Percentiles rank a stretch among this genome's conserved stretches.
Conservation (phyloP, 208 protist species). For the Angomonas deanei region DNA sequence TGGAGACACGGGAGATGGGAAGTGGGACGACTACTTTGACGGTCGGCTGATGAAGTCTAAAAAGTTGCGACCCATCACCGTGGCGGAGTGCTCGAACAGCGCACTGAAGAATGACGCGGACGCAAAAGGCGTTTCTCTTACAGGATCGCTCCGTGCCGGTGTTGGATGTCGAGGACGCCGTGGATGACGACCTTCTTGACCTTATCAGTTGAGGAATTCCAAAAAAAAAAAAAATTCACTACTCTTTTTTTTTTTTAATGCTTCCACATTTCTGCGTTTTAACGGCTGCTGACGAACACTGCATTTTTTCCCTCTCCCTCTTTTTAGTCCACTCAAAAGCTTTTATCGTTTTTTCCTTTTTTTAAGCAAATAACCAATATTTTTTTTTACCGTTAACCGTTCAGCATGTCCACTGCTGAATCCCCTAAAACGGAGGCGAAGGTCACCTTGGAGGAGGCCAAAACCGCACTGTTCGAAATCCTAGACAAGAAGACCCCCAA, state of each 20-base stretch:
- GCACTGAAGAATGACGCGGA: slow-evolving; percentile 17
- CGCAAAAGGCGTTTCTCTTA: slow-evolving; percentile 23
- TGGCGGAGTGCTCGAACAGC: slow-evolving; percentile 28
- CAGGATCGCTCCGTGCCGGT: slow-evolving; percentile 16
- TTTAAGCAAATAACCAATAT: slow-evolving; percentile 1
- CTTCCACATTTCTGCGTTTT: neutral
- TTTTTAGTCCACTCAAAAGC: slow-evolving; percentile 1
- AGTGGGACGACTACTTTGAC: slow-evolving; percentile 26
- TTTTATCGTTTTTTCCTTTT: slow-evolving; percentile 8
- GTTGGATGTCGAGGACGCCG: slow-evolving; percentile 11
- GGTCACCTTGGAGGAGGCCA: slow-evolving; percentile 21
- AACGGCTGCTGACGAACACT: neutral
- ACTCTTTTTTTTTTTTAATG: neutral
- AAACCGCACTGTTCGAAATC: slow-evolving; percentile 12
- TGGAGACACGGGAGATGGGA: slow-evolving; percentile 24
- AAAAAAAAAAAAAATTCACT: neutral
- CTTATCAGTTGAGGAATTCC: neutral
- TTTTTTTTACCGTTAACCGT: slow-evolving; percentile 11
- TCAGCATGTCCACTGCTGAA: neutral
- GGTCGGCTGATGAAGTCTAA: slow-evolving; percentile 10
- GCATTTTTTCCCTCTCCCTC: slow-evolving; percentile 5
- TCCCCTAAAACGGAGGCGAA: slow-evolving; percentile 19
- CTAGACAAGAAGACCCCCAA: slow-evolving; percentile 16
- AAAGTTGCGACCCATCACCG: slow-evolving; percentile 34
- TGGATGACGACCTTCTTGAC: slow-evolving; percentile 25